phyloP scores from a whole-genome alignment of 257 asterid species.

The Lithospermum erythrorhizon region DNA sequence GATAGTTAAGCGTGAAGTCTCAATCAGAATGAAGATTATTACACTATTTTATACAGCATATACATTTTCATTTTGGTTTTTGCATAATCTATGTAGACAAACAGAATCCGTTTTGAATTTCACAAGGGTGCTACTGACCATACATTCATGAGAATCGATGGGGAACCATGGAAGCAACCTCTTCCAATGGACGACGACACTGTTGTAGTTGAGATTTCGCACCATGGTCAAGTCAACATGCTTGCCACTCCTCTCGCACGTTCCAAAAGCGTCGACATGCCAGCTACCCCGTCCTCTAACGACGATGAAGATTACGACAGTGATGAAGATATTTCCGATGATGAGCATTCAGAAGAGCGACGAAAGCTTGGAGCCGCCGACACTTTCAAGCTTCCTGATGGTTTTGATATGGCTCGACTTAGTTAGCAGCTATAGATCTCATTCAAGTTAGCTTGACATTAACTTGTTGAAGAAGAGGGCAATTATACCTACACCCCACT shows the following conservation, averaged over 20 bases:
- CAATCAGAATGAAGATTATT: no score
- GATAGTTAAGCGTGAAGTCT: no score
- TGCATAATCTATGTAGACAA: slow-evolving; percentile 27
- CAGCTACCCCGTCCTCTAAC: slow-evolving; percentile 32
- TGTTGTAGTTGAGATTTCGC: slow-evolving; percentile 62
- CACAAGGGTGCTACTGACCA: slow-evolving; percentile 57
- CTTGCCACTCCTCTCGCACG: slow-evolving; percentile 55
- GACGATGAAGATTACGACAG: slow-evolving; percentile 42
- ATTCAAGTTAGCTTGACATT: background rate
- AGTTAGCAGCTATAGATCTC: slow-evolving; percentile 22
- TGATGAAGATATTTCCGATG: slow-evolving; percentile 32
- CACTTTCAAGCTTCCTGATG: slow-evolving; percentile 64
- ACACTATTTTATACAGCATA: no score
- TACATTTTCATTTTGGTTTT: background rate
- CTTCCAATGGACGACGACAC: slow-evolving; percentile 63
- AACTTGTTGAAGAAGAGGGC: background rate
- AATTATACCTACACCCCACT: background rate
- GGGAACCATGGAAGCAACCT: slow-evolving; percentile 91
- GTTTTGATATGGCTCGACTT: slow-evolving; percentile 53
- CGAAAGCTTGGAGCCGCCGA: slow-evolving; percentile 84
- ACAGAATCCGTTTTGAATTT: slow-evolving; percentile 58
- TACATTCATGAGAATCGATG: slow-evolving; percentile 84
- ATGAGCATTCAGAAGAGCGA: slow-evolving; percentile 33
- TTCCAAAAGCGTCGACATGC: slow-evolving; percentile 44
- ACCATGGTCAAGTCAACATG: slow-evolving; percentile 68